Evolutionary conservation across 177 flowering plant species (phyloP).

Genomic region (Vitis hybrid): DNA sequence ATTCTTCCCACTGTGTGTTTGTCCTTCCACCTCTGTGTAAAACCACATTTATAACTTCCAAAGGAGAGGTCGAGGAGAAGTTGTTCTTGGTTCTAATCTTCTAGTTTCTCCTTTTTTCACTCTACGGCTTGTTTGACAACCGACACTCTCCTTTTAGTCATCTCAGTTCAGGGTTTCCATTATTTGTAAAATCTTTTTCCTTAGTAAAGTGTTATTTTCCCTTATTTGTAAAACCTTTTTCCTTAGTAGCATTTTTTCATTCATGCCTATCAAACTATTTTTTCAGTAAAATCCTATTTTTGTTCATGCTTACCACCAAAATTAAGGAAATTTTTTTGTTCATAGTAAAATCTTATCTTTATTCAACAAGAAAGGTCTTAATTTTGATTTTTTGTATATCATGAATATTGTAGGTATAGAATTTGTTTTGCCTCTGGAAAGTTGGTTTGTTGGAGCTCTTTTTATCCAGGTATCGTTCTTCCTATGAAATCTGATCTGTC

Average conservation of each 20-base stretch:
- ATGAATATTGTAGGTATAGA: constrained; percentile 15
- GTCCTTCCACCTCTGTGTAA: background rate
- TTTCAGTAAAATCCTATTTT: no score
- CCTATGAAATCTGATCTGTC: background rate
- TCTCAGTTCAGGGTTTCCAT: background rate
- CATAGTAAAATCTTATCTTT: background rate
- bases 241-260: no score
- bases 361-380: background rate
- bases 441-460: constrained; percentile 10
- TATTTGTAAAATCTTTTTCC: background rate
- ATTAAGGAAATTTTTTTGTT: background rate
- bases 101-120: background rate
- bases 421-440: constrained; percentile 12
- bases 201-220: no score
- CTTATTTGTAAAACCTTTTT: no score
- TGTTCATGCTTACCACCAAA: no score
- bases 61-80: background rate
- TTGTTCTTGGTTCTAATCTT: background rate
- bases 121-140: background rate
- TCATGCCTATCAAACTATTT: no score
- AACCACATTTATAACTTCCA: background rate
- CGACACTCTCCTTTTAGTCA: background rate
- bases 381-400: background rate
- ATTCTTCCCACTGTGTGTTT: background rate
- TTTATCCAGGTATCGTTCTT: background rate